Base-by-base conservation (phyloP, 768 basidiomycete species). In the Macrocybe gigantea region DNA sequence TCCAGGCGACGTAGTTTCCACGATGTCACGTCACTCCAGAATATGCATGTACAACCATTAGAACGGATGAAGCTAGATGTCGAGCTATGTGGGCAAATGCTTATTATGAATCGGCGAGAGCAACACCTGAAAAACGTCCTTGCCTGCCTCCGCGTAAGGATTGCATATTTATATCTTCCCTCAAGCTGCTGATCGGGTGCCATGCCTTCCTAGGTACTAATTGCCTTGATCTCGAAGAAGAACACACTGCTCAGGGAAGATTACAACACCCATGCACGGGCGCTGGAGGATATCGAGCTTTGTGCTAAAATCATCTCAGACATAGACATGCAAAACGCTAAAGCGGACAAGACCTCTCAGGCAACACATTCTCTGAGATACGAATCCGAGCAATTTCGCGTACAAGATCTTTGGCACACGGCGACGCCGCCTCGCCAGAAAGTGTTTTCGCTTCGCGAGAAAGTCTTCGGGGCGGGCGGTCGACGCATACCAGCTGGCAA, bases 11-110 rank as follows among this genome's bases (percentile, higher is more conserved):
- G 84, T 42, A 87, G 85, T 53, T 85, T 84, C 57, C 80, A 85
- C 51, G 82, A 82, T 60, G 57, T 82, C 1, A 58, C 65, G 30
- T 72, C 77, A n/a, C 70, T 82, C 52, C 68, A 64, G 35, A 67
- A 67, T 41, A 59, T 74, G 49, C 68, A 68, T 33, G 65, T 82
- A 8, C 61, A 88, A 38, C 72, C 74, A 2, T 51, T 73, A 6
- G 83, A 88, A 47, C 71, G 77, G 56, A 86, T 91, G 85, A 77
- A 74, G 43, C 79, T 87, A 37, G 88, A 91, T 56, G 88, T 89
- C 34, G 86, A 85, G 56, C 70, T 91, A 11, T 83, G 83, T 57
- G 85, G 84, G 4, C 83, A 90, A 58, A 60, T 86, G 41, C 68
- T 91, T 14, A 75, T 84, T 53, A 79, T 88, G 79, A 68, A 67